Conservation (phyloP, 768 basidiomycete species). For the Suillus plorans region DNA sequence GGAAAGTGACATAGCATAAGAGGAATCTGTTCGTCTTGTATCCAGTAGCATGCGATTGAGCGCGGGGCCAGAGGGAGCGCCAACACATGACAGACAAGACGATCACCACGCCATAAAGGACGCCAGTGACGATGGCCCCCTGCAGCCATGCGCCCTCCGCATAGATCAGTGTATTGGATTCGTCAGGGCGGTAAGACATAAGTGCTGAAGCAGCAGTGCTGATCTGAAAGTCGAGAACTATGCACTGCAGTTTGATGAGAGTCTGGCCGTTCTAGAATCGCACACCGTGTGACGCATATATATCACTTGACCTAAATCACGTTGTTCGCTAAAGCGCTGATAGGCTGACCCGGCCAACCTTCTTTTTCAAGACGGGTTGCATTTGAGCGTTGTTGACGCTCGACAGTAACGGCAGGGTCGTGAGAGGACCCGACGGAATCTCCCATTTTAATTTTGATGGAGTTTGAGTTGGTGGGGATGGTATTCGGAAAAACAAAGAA, state of each 20-base stretch:
- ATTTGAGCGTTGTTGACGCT: neutral
- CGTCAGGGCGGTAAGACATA: slow-evolving; percentile 18
- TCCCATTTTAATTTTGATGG: neutral
- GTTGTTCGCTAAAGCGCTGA: neutral
- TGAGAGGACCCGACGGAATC: neutral
- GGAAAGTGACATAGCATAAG: slow-evolving; percentile 27
- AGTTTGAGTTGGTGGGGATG: neutral
- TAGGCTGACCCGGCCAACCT: neutral
- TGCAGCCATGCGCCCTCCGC: slow-evolving; percentile 30
- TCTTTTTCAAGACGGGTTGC: neutral
- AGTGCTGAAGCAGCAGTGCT: neutral
- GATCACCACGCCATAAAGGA: slow-evolving; percentile 29
- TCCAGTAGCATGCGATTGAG: slow-evolving; percentile 11
- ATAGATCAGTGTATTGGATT: slow-evolving; percentile 17
- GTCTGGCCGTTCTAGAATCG: neutral
- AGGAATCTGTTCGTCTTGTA: slow-evolving; percentile 26
- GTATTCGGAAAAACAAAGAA: neutral
- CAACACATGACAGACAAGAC: slow-evolving; percentile 26
- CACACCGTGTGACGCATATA: neutral
- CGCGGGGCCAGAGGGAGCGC: slow-evolving; percentile 26
- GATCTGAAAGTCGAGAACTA: neutral
- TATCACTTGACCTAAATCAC: neutral
- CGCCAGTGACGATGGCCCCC: slow-evolving; percentile 26
- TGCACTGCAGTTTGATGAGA: no score
- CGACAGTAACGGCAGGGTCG: neutral